Evolutionary conservation across 352 stramenopile species (phyloP).

Genomic region (Phytophthora colocasiae): DNA sequence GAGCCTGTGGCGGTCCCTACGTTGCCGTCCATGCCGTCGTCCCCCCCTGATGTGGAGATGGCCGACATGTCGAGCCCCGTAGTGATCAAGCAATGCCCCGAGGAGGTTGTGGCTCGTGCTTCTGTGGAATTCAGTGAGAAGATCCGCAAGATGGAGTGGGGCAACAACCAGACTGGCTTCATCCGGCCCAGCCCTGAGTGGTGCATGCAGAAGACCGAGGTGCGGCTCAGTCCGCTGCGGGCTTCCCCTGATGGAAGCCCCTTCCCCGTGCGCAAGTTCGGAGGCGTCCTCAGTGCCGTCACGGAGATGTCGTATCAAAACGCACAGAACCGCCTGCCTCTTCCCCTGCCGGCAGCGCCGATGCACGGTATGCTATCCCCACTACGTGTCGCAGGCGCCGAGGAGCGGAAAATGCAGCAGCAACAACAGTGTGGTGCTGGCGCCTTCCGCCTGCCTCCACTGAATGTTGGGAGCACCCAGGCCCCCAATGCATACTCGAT

Average conservation of each 20-base stretch:
- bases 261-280: constrained; percentile 39
- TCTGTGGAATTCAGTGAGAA: constrained; percentile 43
- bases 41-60: constrained; percentile 50
- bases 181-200: constrained; percentile 51
- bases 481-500: constrained; percentile 57
- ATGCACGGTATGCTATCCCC: constrained; percentile 40
- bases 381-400: constrained; percentile 37
- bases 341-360: constrained; percentile 30
- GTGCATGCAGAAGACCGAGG: constrained; percentile 64
- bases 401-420: constrained; percentile 44
- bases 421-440: constrained; percentile 24
- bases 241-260: constrained; percentile 38
- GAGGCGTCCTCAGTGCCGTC: constrained; percentile 56
- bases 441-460: constrained; percentile 62
- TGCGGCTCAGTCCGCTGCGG: constrained; percentile 69
- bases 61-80: constrained; percentile 49
- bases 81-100: constrained; percentile 40
- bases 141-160: constrained; percentile 49
- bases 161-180: constrained; percentile 23
- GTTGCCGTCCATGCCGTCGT: constrained; percentile 19
- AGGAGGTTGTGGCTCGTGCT: constrained; percentile 24
- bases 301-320: constrained; percentile 62
- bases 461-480: constrained; percentile 58
- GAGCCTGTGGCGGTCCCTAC: constrained; percentile 37
- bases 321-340: constrained; percentile 48